Evolutionary conservation across 2,329 filamentous ascomycete species (phyloP), one percentile per base, ranked within the genome.

Genomic region (Magnaporthiopsis rhizophila): DNA sequence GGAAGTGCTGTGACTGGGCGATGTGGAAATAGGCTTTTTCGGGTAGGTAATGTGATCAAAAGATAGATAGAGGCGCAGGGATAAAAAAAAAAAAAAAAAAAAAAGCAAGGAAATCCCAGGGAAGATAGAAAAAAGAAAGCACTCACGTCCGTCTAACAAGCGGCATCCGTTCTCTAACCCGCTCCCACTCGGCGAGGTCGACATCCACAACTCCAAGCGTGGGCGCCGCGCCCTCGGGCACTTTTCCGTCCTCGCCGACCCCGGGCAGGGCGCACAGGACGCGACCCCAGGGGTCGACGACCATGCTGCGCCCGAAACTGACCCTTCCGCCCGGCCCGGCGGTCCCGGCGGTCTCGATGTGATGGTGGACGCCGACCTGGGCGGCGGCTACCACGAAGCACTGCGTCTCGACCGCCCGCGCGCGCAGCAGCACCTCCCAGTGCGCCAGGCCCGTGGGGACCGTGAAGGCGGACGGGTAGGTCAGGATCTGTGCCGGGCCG

Each of bases 401-500:
- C 77, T 97, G 90, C 24, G 89, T 92, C 80, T 97, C 94, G 66
- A 97, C 91, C 12, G 94, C 94, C 60, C 94, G 81, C 3, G 91
- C 87, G 34, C 90, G 81, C 18, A 97, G 79, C 7, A 98, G 78
- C 2, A 86, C 80, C 71, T 92, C 87, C 94, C 94, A 98, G 76
- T 97, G 94, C 1, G 90, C 90, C 65, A 81, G 82, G 0, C 94
- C 94, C 0, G 94, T 97, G 0, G 89, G 86, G 0, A 96, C 83
- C 0, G 93, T 97, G 72, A 97, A 98, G 4, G 94, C 94, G 7
- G 90, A 94, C 0, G 94, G 94, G 72, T 94, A 97, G 0, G 91
- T 86, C 62, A 97, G 79, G 63, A 97, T 79, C 67, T 97, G 87
- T 1, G 92, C 91, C 58, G 5, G 75, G 78, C 34, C 65, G 69